phyloP scores from a whole-genome alignment of 352 stramenopile species.

The Hyaloperonospora brassicae region DNA sequence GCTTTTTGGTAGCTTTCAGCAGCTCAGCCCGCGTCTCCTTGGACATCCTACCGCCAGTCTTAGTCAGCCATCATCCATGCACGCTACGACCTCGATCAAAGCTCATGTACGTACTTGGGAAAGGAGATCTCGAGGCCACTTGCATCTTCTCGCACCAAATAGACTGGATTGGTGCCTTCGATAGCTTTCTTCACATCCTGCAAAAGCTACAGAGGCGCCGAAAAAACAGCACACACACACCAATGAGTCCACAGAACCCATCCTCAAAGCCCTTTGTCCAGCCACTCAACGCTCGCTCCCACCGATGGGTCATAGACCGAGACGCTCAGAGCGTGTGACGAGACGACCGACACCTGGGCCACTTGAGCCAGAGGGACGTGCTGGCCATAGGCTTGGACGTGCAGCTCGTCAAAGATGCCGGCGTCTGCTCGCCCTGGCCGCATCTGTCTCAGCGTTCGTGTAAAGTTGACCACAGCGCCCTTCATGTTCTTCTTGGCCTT shows the following conservation, averaged over 20 bases:
- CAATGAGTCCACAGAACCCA: conserved; percentile 2
- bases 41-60: conserved; percentile 49
- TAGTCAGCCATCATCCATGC: conserved; percentile 3
- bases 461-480: conserved; percentile 71
- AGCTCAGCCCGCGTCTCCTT: conserved; percentile 77
- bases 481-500: conserved; percentile 79
- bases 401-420: conserved; percentile 75
- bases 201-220: conserved; percentile 35
- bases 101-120: conserved; percentile 49
- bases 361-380: conserved; percentile 70
- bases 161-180: conserved; percentile 69
- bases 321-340: conserved; percentile 55
- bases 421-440: conserved; percentile 68
- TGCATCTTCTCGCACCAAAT: conserved; percentile 60
- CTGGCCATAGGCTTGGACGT: conserved; percentile 74
- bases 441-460: conserved; percentile 64
- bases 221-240: neutral
- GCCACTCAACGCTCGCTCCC: conserved; percentile 6
- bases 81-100: neutral
- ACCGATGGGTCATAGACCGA: conserved; percentile 79
- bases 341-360: conserved; percentile 62
- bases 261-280: neutral
- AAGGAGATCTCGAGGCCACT: conserved; percentile 68
- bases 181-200: conserved; percentile 66
- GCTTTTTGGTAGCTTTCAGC: conserved; percentile 74